Conservation (phyloP, 306 rosid species). For the Morella rubra region DNA sequence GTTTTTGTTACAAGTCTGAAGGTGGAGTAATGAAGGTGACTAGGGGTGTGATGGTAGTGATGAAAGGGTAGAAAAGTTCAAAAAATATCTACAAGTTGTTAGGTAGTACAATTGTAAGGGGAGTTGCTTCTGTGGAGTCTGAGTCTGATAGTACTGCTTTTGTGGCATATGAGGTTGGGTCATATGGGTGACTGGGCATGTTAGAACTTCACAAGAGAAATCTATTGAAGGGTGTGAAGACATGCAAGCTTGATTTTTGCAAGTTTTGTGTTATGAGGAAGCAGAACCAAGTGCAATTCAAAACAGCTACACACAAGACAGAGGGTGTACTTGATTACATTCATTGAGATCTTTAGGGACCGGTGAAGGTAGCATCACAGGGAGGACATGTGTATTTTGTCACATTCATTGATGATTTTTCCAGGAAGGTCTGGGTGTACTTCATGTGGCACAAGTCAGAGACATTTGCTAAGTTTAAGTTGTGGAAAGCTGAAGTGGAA, state of each 20-base stretch:
- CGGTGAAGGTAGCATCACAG: not conserved
- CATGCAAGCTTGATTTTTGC: not conserved
- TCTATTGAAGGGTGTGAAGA: not conserved
- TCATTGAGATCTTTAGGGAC: not conserved
- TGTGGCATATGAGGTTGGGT: no score
- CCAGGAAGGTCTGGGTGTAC: not conserved
- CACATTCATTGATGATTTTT: not conserved
- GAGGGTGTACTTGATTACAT: not conserved
- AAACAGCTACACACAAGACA: not conserved
- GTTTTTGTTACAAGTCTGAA: no score
- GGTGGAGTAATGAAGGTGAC: no score
- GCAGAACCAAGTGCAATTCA: not conserved
- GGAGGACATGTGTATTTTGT: not conserved
- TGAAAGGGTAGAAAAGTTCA: no score
- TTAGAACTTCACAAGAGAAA: not conserved
- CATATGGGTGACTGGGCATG: no score
- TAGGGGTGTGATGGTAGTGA: no score
- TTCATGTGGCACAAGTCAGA: no score
- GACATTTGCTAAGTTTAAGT: not conserved
- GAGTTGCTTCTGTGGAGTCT: no score
- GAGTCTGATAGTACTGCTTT: no score
- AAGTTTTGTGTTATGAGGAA: not conserved
- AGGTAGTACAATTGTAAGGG: no score
- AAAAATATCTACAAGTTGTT: no score
- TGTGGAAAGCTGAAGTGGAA: not conserved